These are phyloP conservation scores for Filosporella fistucella DNA, from an alignment of 495 filamentous ascomycete genomes.

Conservation along the genomic window DNA sequence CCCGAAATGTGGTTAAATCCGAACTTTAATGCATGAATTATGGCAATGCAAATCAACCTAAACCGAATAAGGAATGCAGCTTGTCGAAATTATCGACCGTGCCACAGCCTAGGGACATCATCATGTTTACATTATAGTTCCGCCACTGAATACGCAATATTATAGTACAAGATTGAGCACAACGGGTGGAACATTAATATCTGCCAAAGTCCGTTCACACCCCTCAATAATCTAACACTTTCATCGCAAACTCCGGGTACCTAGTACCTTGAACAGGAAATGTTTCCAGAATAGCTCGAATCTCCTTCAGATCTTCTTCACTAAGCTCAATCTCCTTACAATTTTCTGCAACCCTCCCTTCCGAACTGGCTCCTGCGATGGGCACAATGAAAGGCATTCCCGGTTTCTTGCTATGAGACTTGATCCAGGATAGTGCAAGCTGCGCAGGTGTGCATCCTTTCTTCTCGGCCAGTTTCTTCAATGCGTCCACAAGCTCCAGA, in stretches of 20 bases:
- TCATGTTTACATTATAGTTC: too few relatives aligned
- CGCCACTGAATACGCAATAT: too few relatives aligned
- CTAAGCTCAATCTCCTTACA: constrained; percentile 35
- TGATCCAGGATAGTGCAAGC: constrained; percentile 70
- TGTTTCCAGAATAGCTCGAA: constrained; percentile 38
- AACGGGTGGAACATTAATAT: too few relatives aligned
- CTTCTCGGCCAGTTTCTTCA: constrained; percentile 58
- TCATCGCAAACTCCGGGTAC: constrained; percentile 24
- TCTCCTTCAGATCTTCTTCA: constrained; percentile 45
- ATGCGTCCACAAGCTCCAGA: constrained; percentile 58
- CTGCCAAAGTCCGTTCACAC: too few relatives aligned
- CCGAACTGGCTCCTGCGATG: constrained; percentile 66
- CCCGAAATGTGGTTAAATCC: too few relatives aligned
- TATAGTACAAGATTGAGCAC: too few relatives aligned
- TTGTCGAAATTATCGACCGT: background rate
- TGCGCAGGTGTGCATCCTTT: constrained; percentile 73
- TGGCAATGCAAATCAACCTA: too few relatives aligned
- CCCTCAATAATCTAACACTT: constrained; percentile 9
- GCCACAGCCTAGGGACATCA: too few relatives aligned
- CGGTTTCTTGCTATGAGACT: constrained; percentile 31
- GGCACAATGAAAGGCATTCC: constrained; percentile 73
- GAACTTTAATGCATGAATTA: too few relatives aligned
- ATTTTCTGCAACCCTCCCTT: constrained; percentile 45
- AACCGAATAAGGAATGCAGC: background rate
- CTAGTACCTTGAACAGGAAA: constrained; percentile 37